A percentile compares a stretch with the other conserved stretches of the same genome.
Conservation (phyloP, 1,139 yeast genomes). For the Blastobotrys persicus region DNA sequence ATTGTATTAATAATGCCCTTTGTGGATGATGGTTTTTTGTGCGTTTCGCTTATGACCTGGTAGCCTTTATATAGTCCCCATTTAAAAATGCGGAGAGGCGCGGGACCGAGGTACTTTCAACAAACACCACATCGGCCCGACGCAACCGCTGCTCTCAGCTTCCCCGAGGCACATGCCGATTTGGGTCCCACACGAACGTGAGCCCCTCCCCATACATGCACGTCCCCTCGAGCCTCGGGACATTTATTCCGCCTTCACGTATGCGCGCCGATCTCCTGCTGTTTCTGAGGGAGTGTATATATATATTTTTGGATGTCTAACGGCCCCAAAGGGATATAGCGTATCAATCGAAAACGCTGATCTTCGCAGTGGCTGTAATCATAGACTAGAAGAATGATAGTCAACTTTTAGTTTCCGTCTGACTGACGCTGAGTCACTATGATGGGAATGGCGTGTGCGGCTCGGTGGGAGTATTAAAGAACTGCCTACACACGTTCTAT, state of each 20-base stretch:
- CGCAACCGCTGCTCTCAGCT: not conserved
- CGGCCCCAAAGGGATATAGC: too few species aligned
- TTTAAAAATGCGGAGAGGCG: conserved; percentile 9
- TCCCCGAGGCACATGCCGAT: not conserved
- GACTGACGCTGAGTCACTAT: not conserved
- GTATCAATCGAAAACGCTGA: too few species aligned
- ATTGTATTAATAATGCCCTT: conserved; percentile 8
- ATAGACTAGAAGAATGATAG: too few species aligned
- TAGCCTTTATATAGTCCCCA: conserved; percentile 6
- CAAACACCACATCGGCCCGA: not conserved
- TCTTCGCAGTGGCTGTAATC: too few species aligned
- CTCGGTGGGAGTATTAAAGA: not conserved
- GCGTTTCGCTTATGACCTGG: too few species aligned
- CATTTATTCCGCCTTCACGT: too few species aligned
- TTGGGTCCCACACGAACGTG: not conserved
- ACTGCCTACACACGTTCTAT: not conserved
- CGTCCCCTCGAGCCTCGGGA: not conserved
- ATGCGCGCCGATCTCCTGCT: too few species aligned
- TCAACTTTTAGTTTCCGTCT: too few species aligned
- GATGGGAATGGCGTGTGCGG: not conserved
- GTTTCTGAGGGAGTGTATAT: too few species aligned
- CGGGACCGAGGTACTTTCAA: not conserved
- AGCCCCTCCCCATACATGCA: not conserved
- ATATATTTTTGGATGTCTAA: too few species aligned
- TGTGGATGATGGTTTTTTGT: too few species aligned